Evolutionary conservation across 2,329 filamentous ascomycete genomes (phyloP), one percentile per base, ranked within the genome.

Genomic region (Ceratocystis smalleyi): DNA sequence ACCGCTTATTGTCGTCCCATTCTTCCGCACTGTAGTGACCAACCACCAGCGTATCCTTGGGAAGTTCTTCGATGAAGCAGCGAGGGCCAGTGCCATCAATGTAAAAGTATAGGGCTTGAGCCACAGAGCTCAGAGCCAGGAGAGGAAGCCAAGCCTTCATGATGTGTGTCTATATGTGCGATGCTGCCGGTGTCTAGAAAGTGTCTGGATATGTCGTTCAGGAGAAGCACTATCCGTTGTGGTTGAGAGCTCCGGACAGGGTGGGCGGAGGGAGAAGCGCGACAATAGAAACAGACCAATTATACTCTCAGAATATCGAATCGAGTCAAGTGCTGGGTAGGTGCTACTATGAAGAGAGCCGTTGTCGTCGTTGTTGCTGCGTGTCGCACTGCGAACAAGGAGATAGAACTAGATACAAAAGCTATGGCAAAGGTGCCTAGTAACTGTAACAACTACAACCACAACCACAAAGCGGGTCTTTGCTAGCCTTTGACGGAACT

Each of bases 21-120:
- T 95, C 88, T 75, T 94, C 87, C 61, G 90, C 89, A 64, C 81
- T 84, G 80, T 91, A 99, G 77, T 94, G 87, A 70, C 94, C 94
- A 66, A 96, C 91, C 64, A 99, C 92, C 66, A 99, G 79, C 15
- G 94, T 97, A 75, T 96, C 92, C 80, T 97, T 96, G 69, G 94
- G 91, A 66, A 99, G 83, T 76, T 97, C 92, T 78, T 99, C 94
- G 77, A 88, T 95, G 84, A 99, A 99, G 78, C 94, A 99, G 78
- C 95, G 96, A 69, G 89, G 87, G 69, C 83, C 78, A 61, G 83
- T 82, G 71, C 88, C 89, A 74, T 97, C 91, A 75, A 97, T 86
- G 79, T 88, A 97, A 81, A 99, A 95, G 84, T 95, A 92, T 66
- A 99, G 83, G 65, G 91, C 91, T 73, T 91, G 87, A 68, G 87